phyloP scores from a whole-genome alignment of 805 yeast genomes.

The Candida endomychidarum region DNA sequence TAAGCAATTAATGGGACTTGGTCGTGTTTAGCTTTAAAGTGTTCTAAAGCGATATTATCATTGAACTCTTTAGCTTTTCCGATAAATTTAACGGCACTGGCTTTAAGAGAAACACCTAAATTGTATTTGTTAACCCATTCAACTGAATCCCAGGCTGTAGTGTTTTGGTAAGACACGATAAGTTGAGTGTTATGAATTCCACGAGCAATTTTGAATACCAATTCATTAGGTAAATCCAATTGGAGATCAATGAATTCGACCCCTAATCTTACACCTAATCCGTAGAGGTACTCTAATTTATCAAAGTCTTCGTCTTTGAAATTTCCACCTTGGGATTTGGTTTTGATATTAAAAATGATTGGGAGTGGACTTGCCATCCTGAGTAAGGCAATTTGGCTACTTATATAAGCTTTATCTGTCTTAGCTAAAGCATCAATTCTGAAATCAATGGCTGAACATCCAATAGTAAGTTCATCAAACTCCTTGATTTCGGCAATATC shows the following conservation, averaged over 20 bases:
- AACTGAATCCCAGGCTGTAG: conserved; percentile 59
- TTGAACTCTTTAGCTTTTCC: conserved; percentile 64
- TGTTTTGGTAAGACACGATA: conserved; percentile 72
- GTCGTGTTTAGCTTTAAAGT: conserved; percentile 58
- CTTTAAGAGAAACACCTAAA: conserved; percentile 62
- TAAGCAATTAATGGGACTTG: conserved; percentile 73
- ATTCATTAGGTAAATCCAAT: conserved; percentile 59
- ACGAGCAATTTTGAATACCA: conserved; percentile 52
- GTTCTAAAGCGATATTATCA: conserved; percentile 73
- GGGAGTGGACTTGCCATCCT: conserved; percentile 70
- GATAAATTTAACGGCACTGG: conserved; percentile 79
- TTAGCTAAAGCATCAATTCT: conserved; percentile 70
- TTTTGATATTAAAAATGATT: conserved; percentile 77
- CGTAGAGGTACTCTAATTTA: conserved; percentile 49
- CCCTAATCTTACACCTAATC: conserved; percentile 71
- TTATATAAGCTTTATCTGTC: conserved; percentile 54
- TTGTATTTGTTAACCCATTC: conserved; percentile 76
- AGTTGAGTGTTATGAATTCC: conserved; percentile 62
- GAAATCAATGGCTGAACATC: conserved; percentile 80
- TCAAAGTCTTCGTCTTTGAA: conserved; percentile 61
- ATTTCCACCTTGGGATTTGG: conserved; percentile 76
- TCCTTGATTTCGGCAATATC: conserved; percentile 51
- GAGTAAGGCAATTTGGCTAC: conserved; percentile 68
- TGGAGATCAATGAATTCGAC: conserved; percentile 82
- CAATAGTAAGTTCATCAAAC: conserved; percentile 57